Conservation (phyloP, 1,284 basidiomycete species). For the Rhodotorula sp. region DNA sequence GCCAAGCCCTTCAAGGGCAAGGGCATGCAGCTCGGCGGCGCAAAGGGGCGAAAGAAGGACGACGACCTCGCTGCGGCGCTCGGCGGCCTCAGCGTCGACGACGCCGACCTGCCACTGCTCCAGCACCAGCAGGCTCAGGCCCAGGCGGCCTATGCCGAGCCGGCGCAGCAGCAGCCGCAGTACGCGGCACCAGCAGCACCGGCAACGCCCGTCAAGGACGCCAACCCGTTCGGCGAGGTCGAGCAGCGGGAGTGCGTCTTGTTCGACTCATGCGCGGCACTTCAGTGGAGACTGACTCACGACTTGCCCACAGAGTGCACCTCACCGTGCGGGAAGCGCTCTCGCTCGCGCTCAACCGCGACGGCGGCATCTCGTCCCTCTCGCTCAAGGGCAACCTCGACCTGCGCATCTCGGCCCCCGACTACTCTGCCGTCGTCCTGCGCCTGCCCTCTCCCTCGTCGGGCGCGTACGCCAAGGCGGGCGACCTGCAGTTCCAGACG, state of each 20-base stretch:
- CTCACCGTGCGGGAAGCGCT: conserved; percentile 81
- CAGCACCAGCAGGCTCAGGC: conserved; percentile 28
- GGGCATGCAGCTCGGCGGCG: conserved; percentile 91
- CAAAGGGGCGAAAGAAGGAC: conserved; percentile 68
- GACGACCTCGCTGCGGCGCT: conserved; percentile 83
- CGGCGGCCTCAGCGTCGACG: conserved; percentile 57
- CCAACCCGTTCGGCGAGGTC: conserved; percentile 61
- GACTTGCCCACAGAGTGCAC: conserved; percentile 65
- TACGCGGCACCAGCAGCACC: conserved; percentile 39
- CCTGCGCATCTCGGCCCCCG: conserved; percentile 75
- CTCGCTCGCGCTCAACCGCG: conserved; percentile 76
- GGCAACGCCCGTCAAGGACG: conserved; percentile 34
- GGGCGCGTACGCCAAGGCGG: conserved; percentile 64
- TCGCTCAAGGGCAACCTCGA: conserved; percentile 95
- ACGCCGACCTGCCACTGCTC: conserved; percentile 53
- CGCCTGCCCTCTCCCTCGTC: conserved; percentile 59
- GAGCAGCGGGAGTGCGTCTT: conserved; percentile 68
- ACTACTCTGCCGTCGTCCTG: conserved; percentile 74
- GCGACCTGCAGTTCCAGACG: conserved; percentile 87
- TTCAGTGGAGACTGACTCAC: not conserved
- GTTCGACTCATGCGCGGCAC: no score
- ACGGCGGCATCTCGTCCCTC: conserved; percentile 85
- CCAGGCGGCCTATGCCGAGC: conserved; percentile 25
- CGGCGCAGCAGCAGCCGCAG: conserved; percentile 50
- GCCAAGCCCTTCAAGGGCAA: conserved; percentile 74